Evolutionary conservation across 2,329 filamentous ascomycete genomes (phyloP).

Genomic region (Aspergillus arachidicola): DNA sequence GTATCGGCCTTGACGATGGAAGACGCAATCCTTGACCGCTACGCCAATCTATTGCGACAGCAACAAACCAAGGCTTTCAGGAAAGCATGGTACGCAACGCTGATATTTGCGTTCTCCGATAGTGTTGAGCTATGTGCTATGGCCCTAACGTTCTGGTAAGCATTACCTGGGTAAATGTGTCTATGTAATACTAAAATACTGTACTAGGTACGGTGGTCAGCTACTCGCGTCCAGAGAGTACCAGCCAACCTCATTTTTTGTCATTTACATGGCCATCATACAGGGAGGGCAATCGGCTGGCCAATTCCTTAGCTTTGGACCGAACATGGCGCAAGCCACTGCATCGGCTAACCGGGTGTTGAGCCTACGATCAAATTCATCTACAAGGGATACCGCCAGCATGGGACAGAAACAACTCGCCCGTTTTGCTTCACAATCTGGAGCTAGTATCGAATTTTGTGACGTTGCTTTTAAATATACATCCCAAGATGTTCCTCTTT

Average conservation of each 20-base stretch:
- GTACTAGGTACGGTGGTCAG: constrained; percentile 62
- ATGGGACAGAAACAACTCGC: background rate
- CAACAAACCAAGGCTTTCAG: constrained; percentile 64
- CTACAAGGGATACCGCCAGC: background rate
- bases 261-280: constrained; percentile 67
- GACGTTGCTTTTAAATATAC: constrained; percentile 42
- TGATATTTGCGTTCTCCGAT: constrained; percentile 71
- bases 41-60: constrained; percentile 58
- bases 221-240: constrained; percentile 59
- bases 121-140: constrained; percentile 66
- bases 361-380: constrained; percentile 22
- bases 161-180: background rate
- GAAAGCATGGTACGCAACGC: constrained; percentile 63
- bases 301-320: constrained; percentile 67
- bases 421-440: background rate
- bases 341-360: constrained; percentile 43
- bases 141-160: constrained; percentile 62
- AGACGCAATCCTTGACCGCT: constrained; percentile 63
- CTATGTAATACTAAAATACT: background rate
- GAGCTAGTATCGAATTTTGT: constrained; percentile 30
- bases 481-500: constrained; percentile 32
- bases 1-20: constrained; percentile 72
- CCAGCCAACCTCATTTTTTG: constrained; percentile 53
- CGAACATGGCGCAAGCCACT: constrained; percentile 51
- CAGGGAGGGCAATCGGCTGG: constrained; percentile 69